Evolutionary conservation across 177 flowering plant genomes (phyloP).

Genomic region (Vitis hybrid): DNA sequence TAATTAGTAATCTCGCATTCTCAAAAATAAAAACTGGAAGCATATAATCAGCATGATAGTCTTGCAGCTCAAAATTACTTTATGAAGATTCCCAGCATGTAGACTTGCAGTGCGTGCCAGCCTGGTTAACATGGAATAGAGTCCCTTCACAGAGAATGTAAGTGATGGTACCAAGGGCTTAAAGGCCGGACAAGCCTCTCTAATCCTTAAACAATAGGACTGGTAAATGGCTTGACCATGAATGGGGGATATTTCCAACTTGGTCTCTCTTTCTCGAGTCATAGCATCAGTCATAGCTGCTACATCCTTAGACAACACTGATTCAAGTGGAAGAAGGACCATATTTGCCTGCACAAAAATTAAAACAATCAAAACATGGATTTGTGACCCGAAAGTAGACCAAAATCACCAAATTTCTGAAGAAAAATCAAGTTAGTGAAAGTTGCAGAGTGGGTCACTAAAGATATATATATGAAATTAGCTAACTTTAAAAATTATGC

Average conservation of each 20-base stretch:
- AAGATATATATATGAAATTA: not conserved
- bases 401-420: not conserved
- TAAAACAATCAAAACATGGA: constrained; percentile 9
- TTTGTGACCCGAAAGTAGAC: not conserved
- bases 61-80: constrained; percentile 38
- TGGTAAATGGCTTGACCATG: constrained; percentile 96
- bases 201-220: constrained; percentile 64
- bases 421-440: not conserved
- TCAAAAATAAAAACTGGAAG: not conserved
- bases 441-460: not conserved
- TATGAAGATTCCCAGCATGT: constrained; percentile 96
- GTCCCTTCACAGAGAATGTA: constrained; percentile 64
- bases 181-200: constrained; percentile 65
- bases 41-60: not conserved
- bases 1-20: not conserved
- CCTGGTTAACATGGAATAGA: constrained; percentile 64
- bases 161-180: constrained; percentile 76
- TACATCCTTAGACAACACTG: constrained; percentile 79
- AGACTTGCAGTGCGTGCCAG: constrained; percentile 84
- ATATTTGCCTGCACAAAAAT: constrained; percentile 58
- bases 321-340: constrained; percentile 85
- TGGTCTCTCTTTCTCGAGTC: constrained; percentile 69
- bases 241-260: constrained; percentile 70
- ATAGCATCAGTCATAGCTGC: constrained; percentile 85
- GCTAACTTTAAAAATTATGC: not conserved